phyloP scores from a whole-genome alignment of 179 eudicot species.

The Heliamphora ciliata region DNA sequence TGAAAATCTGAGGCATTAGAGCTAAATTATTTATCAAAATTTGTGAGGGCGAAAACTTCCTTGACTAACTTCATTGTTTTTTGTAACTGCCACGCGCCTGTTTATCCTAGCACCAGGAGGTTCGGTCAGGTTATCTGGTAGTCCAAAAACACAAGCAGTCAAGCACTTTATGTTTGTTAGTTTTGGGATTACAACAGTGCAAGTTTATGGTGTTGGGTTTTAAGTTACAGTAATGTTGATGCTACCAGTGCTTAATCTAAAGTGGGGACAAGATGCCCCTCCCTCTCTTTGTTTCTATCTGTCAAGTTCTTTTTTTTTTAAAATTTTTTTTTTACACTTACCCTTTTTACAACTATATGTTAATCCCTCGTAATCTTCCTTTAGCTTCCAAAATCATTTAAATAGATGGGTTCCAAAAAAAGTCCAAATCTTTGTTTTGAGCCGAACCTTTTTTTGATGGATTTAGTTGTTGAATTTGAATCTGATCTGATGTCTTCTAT shows the following conservation, averaged over 20 bases:
- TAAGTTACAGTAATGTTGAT: not conserved
- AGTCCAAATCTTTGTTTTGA: no score
- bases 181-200: not conserved
- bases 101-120: not conserved
- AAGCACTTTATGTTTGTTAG: not conserved
- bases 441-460: no score
- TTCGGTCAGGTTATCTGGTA: not conserved
- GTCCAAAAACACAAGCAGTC: not conserved
- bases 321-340: no score
- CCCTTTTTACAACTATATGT: not conserved
- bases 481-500: no score
- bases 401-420: no score
- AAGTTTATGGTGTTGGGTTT: not conserved
- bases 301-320: no score
- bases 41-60: not conserved
- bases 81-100: not conserved
- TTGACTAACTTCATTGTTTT: not conserved
- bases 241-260: not conserved
- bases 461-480: no score
- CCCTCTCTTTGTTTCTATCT: not conserved
- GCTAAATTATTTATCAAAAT: not conserved
- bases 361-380: no score
- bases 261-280: not conserved
- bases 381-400: no score
- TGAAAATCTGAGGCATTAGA: not conserved